phyloP scores from a whole-genome alignment of 1,284 basidiomycete genomes.

The Coniophora puteana region DNA sequence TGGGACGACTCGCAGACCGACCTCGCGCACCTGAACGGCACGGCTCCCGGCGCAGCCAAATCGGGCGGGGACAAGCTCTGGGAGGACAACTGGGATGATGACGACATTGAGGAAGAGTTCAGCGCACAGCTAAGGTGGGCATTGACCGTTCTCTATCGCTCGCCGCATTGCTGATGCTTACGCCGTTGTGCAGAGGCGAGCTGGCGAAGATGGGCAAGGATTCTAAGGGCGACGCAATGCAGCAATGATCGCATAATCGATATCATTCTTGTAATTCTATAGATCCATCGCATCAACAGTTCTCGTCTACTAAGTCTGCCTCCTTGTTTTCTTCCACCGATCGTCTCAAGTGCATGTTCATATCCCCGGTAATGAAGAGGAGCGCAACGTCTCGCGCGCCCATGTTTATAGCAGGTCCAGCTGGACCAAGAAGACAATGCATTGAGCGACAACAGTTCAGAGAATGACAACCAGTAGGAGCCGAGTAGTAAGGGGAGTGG shows the following conservation, averaged over 20 bases:
- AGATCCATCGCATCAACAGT: too few species aligned
- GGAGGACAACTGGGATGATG: conserved; percentile 99
- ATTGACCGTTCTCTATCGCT: neutral
- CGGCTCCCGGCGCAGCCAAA: conserved; percentile 66
- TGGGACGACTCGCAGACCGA: conserved; percentile 86
- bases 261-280: too few species aligned
- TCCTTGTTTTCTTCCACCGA: too few species aligned
- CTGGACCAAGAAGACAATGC: too few species aligned
- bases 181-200: conserved; percentile 47
- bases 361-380: too few species aligned
- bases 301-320: too few species aligned
- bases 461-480: too few species aligned
- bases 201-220: conserved; percentile 58
- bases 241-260: conserved; percentile 41
- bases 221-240: conserved; percentile 50
- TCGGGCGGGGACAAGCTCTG: conserved; percentile 84
- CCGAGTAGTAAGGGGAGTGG: too few species aligned
- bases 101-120: conserved; percentile 97
- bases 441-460: too few species aligned
- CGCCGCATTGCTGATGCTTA: conserved; percentile 4
- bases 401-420: too few species aligned
- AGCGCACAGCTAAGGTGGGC: conserved; percentile 89
- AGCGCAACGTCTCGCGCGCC: too few species aligned
- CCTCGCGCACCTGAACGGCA: conserved; percentile 70
- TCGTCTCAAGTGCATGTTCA: too few species aligned